Evolutionary conservation across 1,284 basidiomycete genomes (phyloP).

Genomic region (Fistulinella cinereoalba): DNA sequence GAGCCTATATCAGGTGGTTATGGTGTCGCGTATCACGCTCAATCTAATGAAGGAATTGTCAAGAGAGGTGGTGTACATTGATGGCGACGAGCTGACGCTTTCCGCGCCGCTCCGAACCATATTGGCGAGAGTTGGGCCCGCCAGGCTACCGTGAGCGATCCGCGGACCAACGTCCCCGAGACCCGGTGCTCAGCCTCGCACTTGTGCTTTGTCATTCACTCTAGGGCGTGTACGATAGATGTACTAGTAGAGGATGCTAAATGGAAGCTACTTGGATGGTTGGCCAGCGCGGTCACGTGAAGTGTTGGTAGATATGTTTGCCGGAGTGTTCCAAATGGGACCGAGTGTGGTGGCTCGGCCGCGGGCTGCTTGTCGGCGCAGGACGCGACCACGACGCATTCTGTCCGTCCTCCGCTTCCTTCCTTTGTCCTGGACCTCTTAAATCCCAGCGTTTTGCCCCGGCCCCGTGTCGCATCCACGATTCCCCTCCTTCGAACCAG

Average conservation of each 20-base stretch:
- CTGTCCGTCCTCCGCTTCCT: conserved; percentile 14
- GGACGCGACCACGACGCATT: conserved; percentile 36
- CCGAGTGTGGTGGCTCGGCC: conserved; percentile 19
- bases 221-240: no score
- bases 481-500: not conserved
- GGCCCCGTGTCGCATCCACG: not conserved
- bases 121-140: not conserved
- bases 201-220: no score
- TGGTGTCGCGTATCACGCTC: conserved; percentile 49
- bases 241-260: conserved; percentile 5
- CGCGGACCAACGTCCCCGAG: no score
- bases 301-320: conserved; percentile 4
- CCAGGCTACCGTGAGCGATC: not conserved
- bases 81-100: not conserved
- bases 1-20: conserved; percentile 35
- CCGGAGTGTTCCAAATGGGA: conserved; percentile 32
- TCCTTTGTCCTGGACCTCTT: conserved; percentile 11
- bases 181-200: no score
- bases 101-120: not conserved
- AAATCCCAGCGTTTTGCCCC: conserved; percentile 1
- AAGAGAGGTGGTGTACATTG: not conserved
- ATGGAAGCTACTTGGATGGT: not conserved
- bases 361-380: conserved; percentile 34
- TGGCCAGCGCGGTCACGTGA: conserved; percentile 22
- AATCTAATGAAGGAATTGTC: conserved; percentile 32